Percentiles rank a stretch among this genome's conserved stretches.
phyloP scores from a whole-genome alignment of 345 rosid genomes.

The Gossypium bickii region DNA sequence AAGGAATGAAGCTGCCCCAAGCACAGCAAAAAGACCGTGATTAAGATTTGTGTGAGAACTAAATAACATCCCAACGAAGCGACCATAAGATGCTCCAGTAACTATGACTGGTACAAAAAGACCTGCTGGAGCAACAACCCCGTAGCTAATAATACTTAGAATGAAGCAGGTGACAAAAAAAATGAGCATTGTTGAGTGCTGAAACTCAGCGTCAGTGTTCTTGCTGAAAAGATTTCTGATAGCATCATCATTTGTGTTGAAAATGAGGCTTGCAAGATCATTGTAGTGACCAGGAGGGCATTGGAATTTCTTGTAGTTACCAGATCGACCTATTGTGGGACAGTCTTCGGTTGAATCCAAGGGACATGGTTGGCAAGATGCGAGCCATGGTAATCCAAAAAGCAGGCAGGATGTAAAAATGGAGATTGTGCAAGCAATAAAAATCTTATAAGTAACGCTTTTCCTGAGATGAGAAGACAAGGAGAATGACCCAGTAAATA shows the following conservation, averaged over 20 bases:
- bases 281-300: constrained; percentile 77
- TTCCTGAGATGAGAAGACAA: constrained; percentile 46
- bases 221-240: constrained; percentile 90
- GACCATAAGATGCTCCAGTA: constrained; percentile 86
- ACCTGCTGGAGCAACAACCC: constrained; percentile 83
- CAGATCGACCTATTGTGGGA: constrained; percentile 89
- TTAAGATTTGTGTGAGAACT: constrained; percentile 55
- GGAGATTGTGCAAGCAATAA: constrained; percentile 64
- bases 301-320: constrained; percentile 92
- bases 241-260: constrained; percentile 90
- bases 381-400: constrained; percentile 88
- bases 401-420: constrained; percentile 81
- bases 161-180: constrained; percentile 72
- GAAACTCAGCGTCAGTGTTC: constrained; percentile 73
- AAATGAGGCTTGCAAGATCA: constrained; percentile 93
- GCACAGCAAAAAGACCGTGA: constrained; percentile 84
- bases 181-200: constrained; percentile 50
- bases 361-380: constrained; percentile 79
- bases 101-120: constrained; percentile 90
- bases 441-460: constrained; percentile 48
- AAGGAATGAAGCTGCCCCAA: constrained; percentile 88
- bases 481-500: constrained; percentile 7
- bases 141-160: constrained; percentile 76
- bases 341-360: constrained; percentile 62
- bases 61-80: constrained; percentile 73